Evolutionary conservation across 2,329 filamentous ascomycete genomes (phyloP).

Genomic region (Dryadomyces quercus-mongolicae): DNA sequence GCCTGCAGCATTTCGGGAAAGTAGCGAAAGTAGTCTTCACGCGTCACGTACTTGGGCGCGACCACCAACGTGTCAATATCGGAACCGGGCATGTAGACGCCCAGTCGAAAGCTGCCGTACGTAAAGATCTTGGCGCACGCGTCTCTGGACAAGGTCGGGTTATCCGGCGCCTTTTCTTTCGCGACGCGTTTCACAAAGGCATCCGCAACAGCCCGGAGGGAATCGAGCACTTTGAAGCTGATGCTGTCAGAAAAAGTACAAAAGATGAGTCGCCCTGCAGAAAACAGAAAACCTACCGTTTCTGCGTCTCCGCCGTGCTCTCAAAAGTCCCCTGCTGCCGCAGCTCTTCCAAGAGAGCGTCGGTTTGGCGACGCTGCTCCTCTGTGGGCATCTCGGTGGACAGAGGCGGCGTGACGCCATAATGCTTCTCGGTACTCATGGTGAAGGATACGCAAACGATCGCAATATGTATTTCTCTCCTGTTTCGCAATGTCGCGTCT

Average conservation of each 20-base stretch:
- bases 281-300: slow-evolving; percentile 49
- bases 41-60: slow-evolving; percentile 75
- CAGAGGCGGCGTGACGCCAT: slow-evolving; percentile 74
- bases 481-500: neutral
- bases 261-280: too few relatives aligned
- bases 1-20: slow-evolving; percentile 72
- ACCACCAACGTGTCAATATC: slow-evolving; percentile 97
- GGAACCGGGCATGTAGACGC: slow-evolving; percentile 87
- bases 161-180: slow-evolving; percentile 55
- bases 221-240: slow-evolving; percentile 60
- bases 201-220: slow-evolving; percentile 67
- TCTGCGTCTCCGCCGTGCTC: slow-evolving; percentile 66
- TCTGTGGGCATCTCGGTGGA: slow-evolving; percentile 66
- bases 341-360: slow-evolving; percentile 70
- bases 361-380: slow-evolving; percentile 63
- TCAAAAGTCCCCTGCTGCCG: slow-evolving; percentile 90
- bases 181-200: slow-evolving; percentile 82
- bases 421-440: slow-evolving; percentile 18
- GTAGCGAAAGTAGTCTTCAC: slow-evolving; percentile 82
- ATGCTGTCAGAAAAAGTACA: neutral
- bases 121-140: slow-evolving; percentile 90
- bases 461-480: neutral
- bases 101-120: slow-evolving; percentile 89
- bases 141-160: slow-evolving; percentile 65
- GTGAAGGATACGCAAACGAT: neutral